Evolutionary conservation across 345 rosid species (phyloP).

Genomic region (Corchorus olitorius): DNA sequence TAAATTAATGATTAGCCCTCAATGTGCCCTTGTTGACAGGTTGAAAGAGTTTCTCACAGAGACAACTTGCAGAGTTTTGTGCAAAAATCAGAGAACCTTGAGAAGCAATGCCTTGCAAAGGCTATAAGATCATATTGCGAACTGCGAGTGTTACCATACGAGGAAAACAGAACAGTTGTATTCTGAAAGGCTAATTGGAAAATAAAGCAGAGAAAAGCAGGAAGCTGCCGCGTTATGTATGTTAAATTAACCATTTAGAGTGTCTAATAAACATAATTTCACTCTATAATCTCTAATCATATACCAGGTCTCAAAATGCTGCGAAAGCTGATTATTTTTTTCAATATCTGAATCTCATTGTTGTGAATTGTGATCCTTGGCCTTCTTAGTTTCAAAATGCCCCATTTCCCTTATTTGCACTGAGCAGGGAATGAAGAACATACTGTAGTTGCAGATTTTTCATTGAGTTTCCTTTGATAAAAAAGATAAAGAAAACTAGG

Average conservation of each 20-base stretch:
- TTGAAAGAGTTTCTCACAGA: slow-evolving; percentile 89
- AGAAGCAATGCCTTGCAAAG: slow-evolving; percentile 83
- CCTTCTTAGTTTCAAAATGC: no score
- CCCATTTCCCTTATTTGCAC: no score
- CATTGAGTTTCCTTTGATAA: neutral
- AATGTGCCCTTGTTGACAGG: slow-evolving; percentile 47
- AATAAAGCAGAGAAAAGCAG: neutral
- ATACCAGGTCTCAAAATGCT: no score
- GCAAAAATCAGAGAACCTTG: slow-evolving; percentile 89
- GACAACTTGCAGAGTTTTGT: slow-evolving; percentile 81
- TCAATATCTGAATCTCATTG: no score
- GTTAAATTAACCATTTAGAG: neutral
- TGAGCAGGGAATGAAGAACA: no score
- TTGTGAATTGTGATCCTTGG: no score
- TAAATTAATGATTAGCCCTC: neutral
- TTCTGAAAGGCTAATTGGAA: slow-evolving; percentile 41
- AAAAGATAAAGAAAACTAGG: neutral
- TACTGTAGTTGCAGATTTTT: neutral
- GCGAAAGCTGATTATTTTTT: no score
- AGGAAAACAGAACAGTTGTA: slow-evolving; percentile 70
- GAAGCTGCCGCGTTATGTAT: neutral
- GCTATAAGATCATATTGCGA: slow-evolving; percentile 87
- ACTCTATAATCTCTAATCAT: no score
- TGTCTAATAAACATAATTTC: no score
- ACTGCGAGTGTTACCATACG: slow-evolving; percentile 77